phyloP scores from a whole-genome alignment of 2,329 filamentous ascomycete genomes.

The Leptodontidium sp. region DNA sequence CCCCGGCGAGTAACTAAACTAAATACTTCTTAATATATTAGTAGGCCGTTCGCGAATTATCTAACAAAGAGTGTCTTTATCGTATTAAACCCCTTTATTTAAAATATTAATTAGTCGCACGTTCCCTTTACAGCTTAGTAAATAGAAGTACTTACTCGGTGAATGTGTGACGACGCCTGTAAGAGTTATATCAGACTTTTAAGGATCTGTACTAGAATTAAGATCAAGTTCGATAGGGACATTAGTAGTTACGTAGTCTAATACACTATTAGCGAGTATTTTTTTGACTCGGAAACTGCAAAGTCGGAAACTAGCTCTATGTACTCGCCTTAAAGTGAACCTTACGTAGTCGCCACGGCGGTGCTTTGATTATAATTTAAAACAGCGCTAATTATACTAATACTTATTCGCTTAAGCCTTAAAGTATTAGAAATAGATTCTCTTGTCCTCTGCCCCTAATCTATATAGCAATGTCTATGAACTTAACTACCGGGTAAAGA shows the following conservation, averaged over 20 bases:
- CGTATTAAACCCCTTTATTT: constrained; percentile 7
- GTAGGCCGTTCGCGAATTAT: constrained; percentile 17
- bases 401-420: neutral
- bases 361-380: neutral
- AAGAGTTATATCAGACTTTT: neutral
- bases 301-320: neutral
- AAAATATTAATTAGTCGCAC: neutral
- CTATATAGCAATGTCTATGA: too few relatives aligned
- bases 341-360: neutral
- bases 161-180: neutral
- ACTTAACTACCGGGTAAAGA: too few relatives aligned
- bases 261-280: constrained; percentile 3
- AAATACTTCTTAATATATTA: constrained; percentile 19
- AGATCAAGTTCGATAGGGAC: neutral
- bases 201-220: neutral
- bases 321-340: neutral
- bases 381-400: neutral
- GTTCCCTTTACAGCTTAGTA: neutral
- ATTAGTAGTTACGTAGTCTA: neutral
- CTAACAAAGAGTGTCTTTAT: constrained; percentile 17
- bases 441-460: too few relatives aligned
- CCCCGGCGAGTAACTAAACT: constrained; percentile 10
- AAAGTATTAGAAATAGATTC: neutral
- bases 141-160: neutral
- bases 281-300: neutral